Conservation (phyloP, 805 yeast genomes). For the Candida namnaoensis region DNA sequence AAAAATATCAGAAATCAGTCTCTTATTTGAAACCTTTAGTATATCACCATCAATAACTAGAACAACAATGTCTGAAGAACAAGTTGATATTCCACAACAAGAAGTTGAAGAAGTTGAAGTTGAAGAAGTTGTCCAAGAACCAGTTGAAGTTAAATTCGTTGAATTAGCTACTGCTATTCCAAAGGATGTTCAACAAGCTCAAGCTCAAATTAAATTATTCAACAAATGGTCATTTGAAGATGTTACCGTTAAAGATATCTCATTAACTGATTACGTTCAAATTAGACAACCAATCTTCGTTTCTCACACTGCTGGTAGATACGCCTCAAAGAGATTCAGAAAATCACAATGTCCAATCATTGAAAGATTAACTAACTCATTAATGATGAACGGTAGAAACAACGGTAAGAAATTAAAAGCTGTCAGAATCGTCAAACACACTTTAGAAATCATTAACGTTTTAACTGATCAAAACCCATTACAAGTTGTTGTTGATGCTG, state of each 20-base stretch:
- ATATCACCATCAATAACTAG: not conserved
- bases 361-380: slow-evolving; percentile 99
- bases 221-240: slow-evolving; percentile 99
- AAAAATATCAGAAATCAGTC: too few relatives aligned
- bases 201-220: slow-evolving; percentile 94
- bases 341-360: slow-evolving; percentile 99
- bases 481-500: slow-evolving; percentile 98
- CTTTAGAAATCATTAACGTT: slow-evolving; percentile 94
- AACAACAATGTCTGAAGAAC: slow-evolving; percentile 70
- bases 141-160: slow-evolving; percentile 67
- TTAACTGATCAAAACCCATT: slow-evolving; percentile 99
- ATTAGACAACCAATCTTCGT: slow-evolving; percentile 96
- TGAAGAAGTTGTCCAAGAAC: slow-evolving; percentile 71
- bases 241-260: slow-evolving; percentile 95
- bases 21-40: too few relatives aligned
- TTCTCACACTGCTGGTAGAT: slow-evolving; percentile 99
- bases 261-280: slow-evolving; percentile 97
- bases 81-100: slow-evolving; percentile 35
- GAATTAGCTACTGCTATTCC: slow-evolving; percentile 95
- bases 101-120: slow-evolving; percentile 51
- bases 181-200: slow-evolving; percentile 92
- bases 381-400: slow-evolving; percentile 99
- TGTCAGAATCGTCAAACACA: slow-evolving; percentile 98
- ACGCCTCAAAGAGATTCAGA: slow-evolving; percentile 99
- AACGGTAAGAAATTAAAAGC: slow-evolving; percentile 99